Evolutionary conservation across 2,329 filamentous ascomycete genomes (phyloP).

Genomic region (Aureobasidium pullulans): DNA sequence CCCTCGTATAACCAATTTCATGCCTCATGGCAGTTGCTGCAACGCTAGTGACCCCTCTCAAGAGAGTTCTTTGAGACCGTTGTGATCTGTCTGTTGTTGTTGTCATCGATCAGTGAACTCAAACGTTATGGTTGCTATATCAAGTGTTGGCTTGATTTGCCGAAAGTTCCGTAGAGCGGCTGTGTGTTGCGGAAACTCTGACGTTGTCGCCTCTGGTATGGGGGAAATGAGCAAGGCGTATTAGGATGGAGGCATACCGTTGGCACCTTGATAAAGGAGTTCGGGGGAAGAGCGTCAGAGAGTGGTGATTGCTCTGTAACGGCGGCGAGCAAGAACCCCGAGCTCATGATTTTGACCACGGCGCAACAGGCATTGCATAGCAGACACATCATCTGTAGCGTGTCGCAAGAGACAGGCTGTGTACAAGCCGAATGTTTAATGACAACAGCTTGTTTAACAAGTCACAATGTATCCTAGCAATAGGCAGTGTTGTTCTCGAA

Average conservation of each 20-base stretch:
- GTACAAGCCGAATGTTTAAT: neutral
- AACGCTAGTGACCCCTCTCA: neutral
- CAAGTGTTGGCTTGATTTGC: neutral
- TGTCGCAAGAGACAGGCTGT: neutral
- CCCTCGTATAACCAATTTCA: neutral
- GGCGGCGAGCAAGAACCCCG: neutral
- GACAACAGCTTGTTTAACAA: neutral
- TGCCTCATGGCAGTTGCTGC: neutral
- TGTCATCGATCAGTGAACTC: neutral
- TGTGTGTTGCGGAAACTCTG: neutral
- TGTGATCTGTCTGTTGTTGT: conserved; percentile 2
- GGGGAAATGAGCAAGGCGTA: conserved; percentile 5
- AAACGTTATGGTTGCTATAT: conserved; percentile 2
- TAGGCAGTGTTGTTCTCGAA: neutral
- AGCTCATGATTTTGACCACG: neutral
- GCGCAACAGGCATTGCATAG: neutral
- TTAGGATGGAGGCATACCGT: neutral
- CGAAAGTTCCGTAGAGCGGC: neutral
- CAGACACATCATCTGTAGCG: no score
- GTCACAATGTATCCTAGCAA: neutral
- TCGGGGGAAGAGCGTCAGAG: neutral
- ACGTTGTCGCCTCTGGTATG: neutral
- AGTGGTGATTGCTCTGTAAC: neutral
- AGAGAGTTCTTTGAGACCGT: neutral
- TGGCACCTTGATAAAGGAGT: conserved; percentile 4